A percentile compares a stretch with the other conserved stretches of the same genome.
Evolutionary conservation across 2,329 filamentous ascomycete species (phyloP).

Genomic region (Penicillium psychrosexuale): DNA sequence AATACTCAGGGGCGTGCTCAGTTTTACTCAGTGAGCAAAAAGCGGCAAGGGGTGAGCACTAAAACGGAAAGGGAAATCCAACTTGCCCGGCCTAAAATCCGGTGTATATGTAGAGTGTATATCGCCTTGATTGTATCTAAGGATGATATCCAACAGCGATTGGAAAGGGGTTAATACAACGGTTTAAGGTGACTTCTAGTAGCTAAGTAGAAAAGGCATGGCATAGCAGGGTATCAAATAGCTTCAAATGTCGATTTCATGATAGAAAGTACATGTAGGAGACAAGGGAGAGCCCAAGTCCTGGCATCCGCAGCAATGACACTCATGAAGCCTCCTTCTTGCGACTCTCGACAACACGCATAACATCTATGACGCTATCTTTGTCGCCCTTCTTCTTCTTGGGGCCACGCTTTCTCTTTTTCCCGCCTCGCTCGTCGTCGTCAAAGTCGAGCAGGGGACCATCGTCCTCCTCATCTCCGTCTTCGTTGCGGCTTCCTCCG

Average conservation of each 20-base stretch:
- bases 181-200: not conserved
- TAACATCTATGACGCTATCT: conserved; percentile 73
- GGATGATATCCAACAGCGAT: not conserved
- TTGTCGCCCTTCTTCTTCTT: conserved; percentile 53
- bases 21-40: too few species aligned
- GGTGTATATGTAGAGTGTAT: not conserved
- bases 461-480: conserved; percentile 75
- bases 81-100: too few species aligned
- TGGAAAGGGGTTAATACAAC: not conserved
- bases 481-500: conserved; percentile 79
- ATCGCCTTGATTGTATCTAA: not conserved
- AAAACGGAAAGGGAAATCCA: too few species aligned
- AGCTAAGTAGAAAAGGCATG: not conserved
- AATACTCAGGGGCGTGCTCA: too few species aligned
- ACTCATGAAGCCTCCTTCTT: conserved; percentile 39
- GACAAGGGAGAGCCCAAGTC: not conserved
- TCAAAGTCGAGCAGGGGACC: conserved; percentile 57
- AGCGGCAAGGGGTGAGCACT: too few species aligned
- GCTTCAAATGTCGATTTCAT: not conserved
- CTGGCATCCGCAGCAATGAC: not conserved
- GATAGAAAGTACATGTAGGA: not conserved
- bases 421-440: conserved; percentile 29
- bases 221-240: not conserved
- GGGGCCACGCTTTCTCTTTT: conserved; percentile 53
- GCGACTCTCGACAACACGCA: conserved; percentile 70